Conservation (phyloP, 176 grass and related monocot genomes). For the Oryza coarctata region DNA sequence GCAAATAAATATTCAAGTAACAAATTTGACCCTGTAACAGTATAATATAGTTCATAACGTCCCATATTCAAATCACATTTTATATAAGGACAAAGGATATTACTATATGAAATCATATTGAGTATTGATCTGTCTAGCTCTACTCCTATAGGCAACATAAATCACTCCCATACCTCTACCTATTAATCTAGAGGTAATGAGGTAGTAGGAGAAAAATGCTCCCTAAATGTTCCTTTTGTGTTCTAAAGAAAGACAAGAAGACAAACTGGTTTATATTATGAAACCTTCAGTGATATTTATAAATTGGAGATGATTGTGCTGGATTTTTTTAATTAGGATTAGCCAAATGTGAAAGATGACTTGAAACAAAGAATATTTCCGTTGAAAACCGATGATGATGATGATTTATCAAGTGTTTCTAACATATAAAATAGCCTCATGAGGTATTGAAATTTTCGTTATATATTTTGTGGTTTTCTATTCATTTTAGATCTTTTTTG, state of each 20-base stretch:
- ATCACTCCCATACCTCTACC: background rate
- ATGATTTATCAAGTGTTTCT: background rate
- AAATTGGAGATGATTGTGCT: background rate
- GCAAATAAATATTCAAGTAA: slow-evolving; percentile 16
- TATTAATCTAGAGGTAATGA: background rate
- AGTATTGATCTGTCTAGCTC: background rate
- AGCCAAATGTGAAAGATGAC: background rate
- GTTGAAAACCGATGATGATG: background rate
- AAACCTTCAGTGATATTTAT: background rate
- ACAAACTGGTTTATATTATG: background rate
- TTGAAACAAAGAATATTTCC: background rate
- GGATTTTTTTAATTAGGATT: background rate
- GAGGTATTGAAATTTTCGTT: too few species aligned
- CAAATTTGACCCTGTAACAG: background rate
- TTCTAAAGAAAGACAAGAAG: background rate
- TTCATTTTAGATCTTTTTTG: background rate
- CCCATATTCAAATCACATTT: background rate
- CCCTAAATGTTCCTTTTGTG: background rate
- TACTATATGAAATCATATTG: background rate
- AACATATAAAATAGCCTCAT: too few species aligned
- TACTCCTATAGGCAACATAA: slow-evolving; percentile 2
- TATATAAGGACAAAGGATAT: background rate
- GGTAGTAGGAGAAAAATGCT: background rate
- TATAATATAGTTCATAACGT: background rate
- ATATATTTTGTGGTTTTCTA: too few species aligned